Percentiles rank a stretch among this genome's conserved stretches.
Conservation (phyloP, 1,284 basidiomycete species). For the Veloporphyrellus conicus region DNA sequence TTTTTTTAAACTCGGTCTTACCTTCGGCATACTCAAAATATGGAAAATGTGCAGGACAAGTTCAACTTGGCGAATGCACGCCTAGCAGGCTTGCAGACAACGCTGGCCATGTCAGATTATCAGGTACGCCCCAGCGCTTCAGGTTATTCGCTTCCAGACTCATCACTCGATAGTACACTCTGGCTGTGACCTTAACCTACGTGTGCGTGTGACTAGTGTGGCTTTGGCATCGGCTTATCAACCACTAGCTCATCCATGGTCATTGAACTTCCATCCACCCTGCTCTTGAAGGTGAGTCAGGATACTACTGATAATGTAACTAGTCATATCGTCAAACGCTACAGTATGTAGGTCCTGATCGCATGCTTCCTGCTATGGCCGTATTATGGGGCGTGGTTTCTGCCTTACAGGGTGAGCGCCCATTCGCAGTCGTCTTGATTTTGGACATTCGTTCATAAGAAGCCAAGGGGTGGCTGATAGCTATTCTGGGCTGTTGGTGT, state of each 20-base stretch:
- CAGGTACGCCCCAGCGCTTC: conserved; percentile 31
- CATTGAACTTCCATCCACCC: conserved; percentile 55
- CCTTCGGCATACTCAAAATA: not conserved
- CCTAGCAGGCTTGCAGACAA: conserved; percentile 53
- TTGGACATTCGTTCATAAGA: conserved; percentile 5
- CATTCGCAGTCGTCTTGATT: not conserved
- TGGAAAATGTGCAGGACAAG: conserved; percentile 22
- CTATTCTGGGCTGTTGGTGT: conserved; percentile 52
- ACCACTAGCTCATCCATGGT: conserved; percentile 48
- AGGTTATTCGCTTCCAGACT: too few species aligned
- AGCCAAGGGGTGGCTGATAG: conserved; percentile 47
- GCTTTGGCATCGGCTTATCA: not conserved
- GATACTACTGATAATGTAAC: not conserved
- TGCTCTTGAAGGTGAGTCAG: conserved; percentile 47
- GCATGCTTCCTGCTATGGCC: conserved; percentile 53
- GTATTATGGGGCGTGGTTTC: conserved; percentile 59
- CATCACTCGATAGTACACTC: conserved; percentile 36
- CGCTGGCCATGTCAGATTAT: conserved; percentile 47
- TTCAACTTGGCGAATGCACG: conserved; percentile 58
- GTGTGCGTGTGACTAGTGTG: conserved; percentile 43
- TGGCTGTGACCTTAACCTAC: conserved; percentile 52
- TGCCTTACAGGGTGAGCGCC: conserved; percentile 46
- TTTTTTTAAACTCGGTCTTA: conserved; percentile 14
- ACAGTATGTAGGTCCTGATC: conserved; percentile 53
- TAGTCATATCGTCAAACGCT: conserved; percentile 1